Base-by-base conservation (phyloP, 805 yeast genomes). In the Saccharomycopsis oosterbeekiorum region DNA sequence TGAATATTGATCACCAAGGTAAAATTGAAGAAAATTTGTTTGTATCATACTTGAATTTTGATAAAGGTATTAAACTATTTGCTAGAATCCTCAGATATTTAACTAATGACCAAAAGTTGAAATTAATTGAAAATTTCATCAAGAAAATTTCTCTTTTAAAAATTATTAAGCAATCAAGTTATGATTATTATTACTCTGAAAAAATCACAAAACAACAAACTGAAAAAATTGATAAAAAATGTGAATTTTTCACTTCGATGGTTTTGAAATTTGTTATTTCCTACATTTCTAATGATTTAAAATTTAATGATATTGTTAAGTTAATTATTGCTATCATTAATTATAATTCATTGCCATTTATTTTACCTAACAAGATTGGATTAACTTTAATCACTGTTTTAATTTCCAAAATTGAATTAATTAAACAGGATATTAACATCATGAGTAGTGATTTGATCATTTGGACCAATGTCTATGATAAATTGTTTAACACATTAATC, bases 331-430 rank as follows among this genome's bases (percentile, higher is more conserved):
- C 85, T 57, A 73, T 90, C 67, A 81, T 89, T 59, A 84, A 83
- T 62, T 85, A 84, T 68, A 86, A 88, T 70, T 60, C 61, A n/a
- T 64, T 70, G 75, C 54, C 73, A 80, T 15, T 75, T 78, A 71
- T 88, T 83, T 79, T 83, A n/a, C 81, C 86, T 3, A 81, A 86
- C 55, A 89, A 88, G 73, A 81, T 89, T 66, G 97, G 98, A 21
- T 81, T 91, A 67, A 86, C 96, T 12, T 77, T 93, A 61, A 80
- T 93, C 60, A 93, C 97, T 0, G 89, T 96, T n/a, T 77, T 93
- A 65, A 84, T 92, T 62, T 89, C 97, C 4, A 84, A 97, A 68
- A 93, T 96, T 40, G 97, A 93, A 72, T 81, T 92, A 68, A 87
- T 93, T 69, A 86, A 86, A 69, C 97, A 96, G 71, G 65, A 77